A percentile compares a stretch with the other conserved stretches of the same genome.
These are phyloP conservation scores for Chlamydomonas reinhardtii DNA, from an alignment of 163 green algal species.

Conservation along the genomic window DNA sequence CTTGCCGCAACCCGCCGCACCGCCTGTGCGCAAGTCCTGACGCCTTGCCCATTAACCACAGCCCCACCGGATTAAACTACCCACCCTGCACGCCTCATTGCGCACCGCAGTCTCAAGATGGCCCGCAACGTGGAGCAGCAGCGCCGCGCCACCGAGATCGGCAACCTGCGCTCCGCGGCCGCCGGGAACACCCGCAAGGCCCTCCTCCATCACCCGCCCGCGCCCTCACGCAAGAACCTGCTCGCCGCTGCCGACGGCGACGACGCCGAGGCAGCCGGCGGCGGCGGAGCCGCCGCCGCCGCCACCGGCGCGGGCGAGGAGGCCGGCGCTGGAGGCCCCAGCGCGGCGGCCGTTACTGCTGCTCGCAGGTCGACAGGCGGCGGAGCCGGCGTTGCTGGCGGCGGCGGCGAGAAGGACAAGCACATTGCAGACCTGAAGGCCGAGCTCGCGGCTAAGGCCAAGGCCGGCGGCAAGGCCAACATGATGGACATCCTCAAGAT, in stretches of 20 bases:
- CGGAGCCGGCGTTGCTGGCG: too few species aligned
- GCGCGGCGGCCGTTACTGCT: too few species aligned
- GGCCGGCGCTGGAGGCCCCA: too few species aligned
- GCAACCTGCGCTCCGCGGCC: not conserved
- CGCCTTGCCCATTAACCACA: too few species aligned
- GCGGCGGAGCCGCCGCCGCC: too few species aligned
- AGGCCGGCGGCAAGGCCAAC: not conserved
- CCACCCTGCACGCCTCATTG: not conserved
- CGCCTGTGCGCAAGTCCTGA: too few species aligned
- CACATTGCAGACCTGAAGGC: not conserved
- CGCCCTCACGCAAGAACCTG: not conserved
- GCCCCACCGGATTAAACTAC: too few species aligned
- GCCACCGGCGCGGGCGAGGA: not conserved
- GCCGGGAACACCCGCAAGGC: not conserved
- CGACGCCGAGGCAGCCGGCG: too few species aligned
- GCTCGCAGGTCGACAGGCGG: too few species aligned
- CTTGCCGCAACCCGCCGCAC: too few species aligned
- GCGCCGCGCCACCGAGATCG: not conserved
- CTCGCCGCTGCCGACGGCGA: not conserved
- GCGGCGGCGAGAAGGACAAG: not conserved
- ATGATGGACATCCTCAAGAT: slow-evolving; percentile 1
- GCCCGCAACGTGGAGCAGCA: not conserved
- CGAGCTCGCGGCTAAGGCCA: not conserved
- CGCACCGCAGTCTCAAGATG: not conserved
- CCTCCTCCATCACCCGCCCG: not conserved